phyloP scores from a whole-genome alignment of 768 basidiomycete species.

The Boletus tomentosulus region DNA sequence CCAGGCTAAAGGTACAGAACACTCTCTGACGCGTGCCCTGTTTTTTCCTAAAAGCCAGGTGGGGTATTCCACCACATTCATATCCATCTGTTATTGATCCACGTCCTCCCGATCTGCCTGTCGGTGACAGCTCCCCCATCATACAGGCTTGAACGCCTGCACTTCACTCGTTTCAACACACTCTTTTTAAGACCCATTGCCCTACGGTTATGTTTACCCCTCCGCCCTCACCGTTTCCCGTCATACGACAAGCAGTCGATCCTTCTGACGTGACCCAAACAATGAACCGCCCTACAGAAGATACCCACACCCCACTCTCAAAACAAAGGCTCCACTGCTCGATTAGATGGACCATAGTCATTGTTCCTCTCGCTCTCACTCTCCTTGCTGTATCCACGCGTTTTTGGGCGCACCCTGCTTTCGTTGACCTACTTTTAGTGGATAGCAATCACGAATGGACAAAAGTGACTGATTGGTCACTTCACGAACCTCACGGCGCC shows the following conservation, averaged over 20 bases:
- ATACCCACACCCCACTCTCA: conserved; percentile 11
- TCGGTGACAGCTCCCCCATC: background rate
- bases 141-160: conserved; percentile 9
- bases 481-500: conserved; percentile 40
- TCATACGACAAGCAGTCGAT: conserved; percentile 6
- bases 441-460: conserved; percentile 26
- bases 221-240: conserved; percentile 39
- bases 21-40: conserved; percentile 1
- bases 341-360: conserved; percentile 46
- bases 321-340: conserved; percentile 37
- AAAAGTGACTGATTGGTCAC: conserved; percentile 33
- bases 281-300: background rate
- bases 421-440: conserved; percentile 39
- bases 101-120: background rate
- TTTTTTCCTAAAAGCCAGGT: conserved; percentile 11
- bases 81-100: conserved; percentile 5
- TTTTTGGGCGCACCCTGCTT: conserved; percentile 46
- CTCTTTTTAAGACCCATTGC: conserved; percentile 18
- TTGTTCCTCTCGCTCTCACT: conserved; percentile 54
- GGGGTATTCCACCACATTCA: background rate
- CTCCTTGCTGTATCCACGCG: conserved; percentile 50
- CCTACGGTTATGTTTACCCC: conserved; percentile 37
- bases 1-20: background rate
- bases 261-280: conserved; percentile 4
- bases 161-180: conserved; percentile 22